These are phyloP conservation scores for Haematococcus sp. DNA, from an alignment of 139 green algal genomes.

Conservation along the genomic window DNA sequence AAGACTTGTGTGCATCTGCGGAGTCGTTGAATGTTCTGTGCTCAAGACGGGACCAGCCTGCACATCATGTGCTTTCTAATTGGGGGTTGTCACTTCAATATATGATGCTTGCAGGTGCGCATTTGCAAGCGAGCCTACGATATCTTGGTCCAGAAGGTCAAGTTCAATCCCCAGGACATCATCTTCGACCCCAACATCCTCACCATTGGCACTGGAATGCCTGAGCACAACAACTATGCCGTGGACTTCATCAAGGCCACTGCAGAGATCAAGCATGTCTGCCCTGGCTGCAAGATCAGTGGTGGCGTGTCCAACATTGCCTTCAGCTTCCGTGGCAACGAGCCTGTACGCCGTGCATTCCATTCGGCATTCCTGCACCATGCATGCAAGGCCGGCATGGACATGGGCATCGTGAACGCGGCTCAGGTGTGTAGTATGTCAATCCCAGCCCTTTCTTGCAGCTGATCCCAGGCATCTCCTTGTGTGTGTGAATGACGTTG, in stretches of 20 bases:
- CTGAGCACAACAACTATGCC: constrained; percentile 99
- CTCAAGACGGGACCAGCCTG: neutral
- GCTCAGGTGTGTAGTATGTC: no score
- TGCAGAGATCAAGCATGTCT: constrained; percentile 91
- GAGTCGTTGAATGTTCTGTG: neutral
- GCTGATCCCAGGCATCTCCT: no score
- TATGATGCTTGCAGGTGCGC: constrained; percentile 54
- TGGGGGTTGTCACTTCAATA: neutral
- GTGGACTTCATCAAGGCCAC: constrained; percentile 97
- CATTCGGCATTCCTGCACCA: constrained; percentile 94
- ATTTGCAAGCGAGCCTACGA: constrained; percentile 94
- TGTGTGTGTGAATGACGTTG: no score
- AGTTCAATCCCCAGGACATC: constrained; percentile 95
- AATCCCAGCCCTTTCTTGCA: no score
- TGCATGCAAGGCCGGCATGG: constrained; percentile 93
- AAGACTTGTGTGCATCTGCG: neutral
- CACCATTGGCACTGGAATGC: constrained; percentile 92
- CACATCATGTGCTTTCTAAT: neutral
- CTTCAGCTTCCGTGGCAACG: constrained; percentile 98
- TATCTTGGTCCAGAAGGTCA: constrained; percentile 94
- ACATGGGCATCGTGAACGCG: constrained; percentile 99
- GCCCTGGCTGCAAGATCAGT: constrained; percentile 92
- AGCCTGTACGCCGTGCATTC: constrained; percentile 91
- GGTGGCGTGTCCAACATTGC: constrained; percentile 98
- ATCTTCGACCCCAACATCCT: constrained; percentile 99